These are phyloP conservation scores for Paramecium primaurelia DNA, from an alignment of 73 alveolate genomes.

Conservation along the genomic window DNA sequence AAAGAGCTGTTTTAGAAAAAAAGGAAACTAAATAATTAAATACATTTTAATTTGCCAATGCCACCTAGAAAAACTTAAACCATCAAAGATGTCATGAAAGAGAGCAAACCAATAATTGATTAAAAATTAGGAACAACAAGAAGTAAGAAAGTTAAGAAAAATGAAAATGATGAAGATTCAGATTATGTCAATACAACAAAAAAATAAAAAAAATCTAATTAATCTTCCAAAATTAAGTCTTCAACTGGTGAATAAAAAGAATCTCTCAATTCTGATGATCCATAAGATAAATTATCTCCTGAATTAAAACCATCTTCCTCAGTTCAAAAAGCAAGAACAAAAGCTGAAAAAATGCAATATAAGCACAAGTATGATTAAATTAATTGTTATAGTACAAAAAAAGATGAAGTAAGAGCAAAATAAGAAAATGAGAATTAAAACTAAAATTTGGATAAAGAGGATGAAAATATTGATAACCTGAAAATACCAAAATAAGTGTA, in stretches of 20 bases:
- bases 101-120: neutral
- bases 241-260: neutral
- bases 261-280: neutral
- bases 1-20: neutral
- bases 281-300: neutral
- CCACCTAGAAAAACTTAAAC: neutral
- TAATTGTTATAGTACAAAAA: neutral
- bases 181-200: neutral
- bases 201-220: neutral
- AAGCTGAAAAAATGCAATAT: neutral
- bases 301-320: neutral
- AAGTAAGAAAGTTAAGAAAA: neutral
- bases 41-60: neutral
- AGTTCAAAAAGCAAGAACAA: neutral
- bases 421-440: neutral
- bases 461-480: neutral
- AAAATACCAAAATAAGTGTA: too few species aligned
- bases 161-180: neutral
- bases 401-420: neutral
- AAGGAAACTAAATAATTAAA: neutral
- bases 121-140: neutral
- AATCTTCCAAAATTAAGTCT: neutral
- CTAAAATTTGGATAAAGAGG: neutral
- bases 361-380: neutral
- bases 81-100: neutral